A percentile compares a stretch with the other conserved stretches of the same genome.
Evolutionary conservation across 768 basidiomycete species (phyloP).

Genomic region (Tremella yokohamensis): DNA sequence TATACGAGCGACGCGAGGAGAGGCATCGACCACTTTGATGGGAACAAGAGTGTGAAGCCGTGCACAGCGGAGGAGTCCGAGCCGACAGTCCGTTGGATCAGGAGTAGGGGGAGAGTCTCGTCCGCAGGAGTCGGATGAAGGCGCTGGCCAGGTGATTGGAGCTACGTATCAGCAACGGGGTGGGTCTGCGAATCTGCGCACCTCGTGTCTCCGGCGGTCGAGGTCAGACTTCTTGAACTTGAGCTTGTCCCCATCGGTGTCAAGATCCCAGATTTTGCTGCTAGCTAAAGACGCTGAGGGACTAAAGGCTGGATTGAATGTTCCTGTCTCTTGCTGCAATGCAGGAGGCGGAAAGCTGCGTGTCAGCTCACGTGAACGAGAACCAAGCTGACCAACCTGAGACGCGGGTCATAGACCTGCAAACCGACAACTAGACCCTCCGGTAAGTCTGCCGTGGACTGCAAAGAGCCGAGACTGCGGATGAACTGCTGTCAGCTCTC

Average conservation of each 20-base stretch:
- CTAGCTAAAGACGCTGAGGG: constrained; percentile 55
- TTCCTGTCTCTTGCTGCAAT: background rate
- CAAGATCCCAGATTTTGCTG: constrained; percentile 68
- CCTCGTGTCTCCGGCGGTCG: constrained; percentile 71
- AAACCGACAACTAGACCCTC: constrained; percentile 74
- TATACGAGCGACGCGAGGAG: constrained; percentile 77
- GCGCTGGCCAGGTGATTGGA: constrained; percentile 70
- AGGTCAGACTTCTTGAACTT: constrained; percentile 77
- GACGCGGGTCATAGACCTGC: constrained; percentile 76
- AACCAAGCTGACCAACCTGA: constrained; percentile 58
- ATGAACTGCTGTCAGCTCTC: constrained; percentile 50
- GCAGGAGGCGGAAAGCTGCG: background rate
- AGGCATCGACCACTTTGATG: constrained; percentile 85
- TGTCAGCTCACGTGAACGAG: background rate
- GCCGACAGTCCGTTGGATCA: constrained; percentile 70
- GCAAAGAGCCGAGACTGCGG: constrained; percentile 59
- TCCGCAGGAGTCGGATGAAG: constrained; percentile 69
- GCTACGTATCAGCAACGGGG: constrained; percentile 49
- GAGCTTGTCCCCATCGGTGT: constrained; percentile 50
- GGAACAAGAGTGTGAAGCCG: constrained; percentile 84
- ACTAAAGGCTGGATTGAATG: no score
- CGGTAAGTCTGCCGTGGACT: constrained; percentile 65
- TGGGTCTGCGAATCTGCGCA: background rate
- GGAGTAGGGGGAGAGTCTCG: constrained; percentile 74
- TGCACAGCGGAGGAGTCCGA: constrained; percentile 56